Conservation (phyloP, 805 yeast species). For the Myxozyma neglecta region DNA sequence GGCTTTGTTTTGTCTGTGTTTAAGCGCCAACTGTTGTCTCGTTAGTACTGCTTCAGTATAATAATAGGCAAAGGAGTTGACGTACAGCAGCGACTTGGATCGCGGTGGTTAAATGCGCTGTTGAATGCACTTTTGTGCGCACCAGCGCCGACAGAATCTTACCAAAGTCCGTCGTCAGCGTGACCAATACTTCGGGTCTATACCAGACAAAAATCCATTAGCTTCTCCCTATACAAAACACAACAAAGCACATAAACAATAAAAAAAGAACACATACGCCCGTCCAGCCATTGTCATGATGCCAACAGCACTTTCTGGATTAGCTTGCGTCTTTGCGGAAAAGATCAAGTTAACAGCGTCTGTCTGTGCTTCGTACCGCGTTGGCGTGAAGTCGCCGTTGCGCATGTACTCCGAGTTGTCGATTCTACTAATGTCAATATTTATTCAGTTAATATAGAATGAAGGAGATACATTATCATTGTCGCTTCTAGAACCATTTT, state of each 20-base stretch:
- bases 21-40: slow-evolving; percentile 62
- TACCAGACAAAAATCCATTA: slow-evolving; percentile 18
- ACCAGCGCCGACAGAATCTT: slow-evolving; percentile 81
- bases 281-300: slow-evolving; percentile 83
- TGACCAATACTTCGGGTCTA: slow-evolving; percentile 83
- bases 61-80: neutral
- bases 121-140: slow-evolving; percentile 68
- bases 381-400: slow-evolving; percentile 88
- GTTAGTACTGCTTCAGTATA: neutral
- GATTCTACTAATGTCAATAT: slow-evolving; percentile 44
- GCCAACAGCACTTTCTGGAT: slow-evolving; percentile 95
- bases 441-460: neutral
- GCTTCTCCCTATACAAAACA: neutral
- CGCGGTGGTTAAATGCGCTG: slow-evolving; percentile 70
- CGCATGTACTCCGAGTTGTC: slow-evolving; percentile 96
- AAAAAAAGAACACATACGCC: slow-evolving; percentile 29
- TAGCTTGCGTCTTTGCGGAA: slow-evolving; percentile 78
- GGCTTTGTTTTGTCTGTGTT: slow-evolving; percentile 91
- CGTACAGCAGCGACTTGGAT: slow-evolving; percentile 79
- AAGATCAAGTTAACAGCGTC: slow-evolving; percentile 87
- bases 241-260: neutral
- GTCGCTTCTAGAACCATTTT: slow-evolving; percentile 86
- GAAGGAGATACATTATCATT: slow-evolving; percentile 61
- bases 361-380: slow-evolving; percentile 87
- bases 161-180: slow-evolving; percentile 84